A percentile compares a stretch with the other conserved stretches of the same genome.
Evolutionary conservation across 169 alveolate genomes (phyloP).

Genomic region (Plasmodium adleri): DNA sequence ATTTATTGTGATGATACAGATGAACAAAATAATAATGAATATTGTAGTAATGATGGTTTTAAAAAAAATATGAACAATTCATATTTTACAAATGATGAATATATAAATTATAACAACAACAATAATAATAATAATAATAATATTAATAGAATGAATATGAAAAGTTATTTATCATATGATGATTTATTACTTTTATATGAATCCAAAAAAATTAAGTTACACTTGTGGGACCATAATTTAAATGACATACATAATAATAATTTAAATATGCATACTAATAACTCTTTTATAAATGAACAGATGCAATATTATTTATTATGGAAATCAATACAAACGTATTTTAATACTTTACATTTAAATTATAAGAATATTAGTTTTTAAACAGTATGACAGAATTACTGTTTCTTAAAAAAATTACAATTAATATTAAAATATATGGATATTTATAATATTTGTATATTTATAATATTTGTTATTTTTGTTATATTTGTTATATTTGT

Average conservation of each 20-base stretch:
- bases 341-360: neutral
- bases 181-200: constrained; percentile 36
- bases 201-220: constrained; percentile 20
- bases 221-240: constrained; percentile 27
- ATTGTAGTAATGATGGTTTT: too few relatives aligned
- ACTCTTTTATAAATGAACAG: neutral
- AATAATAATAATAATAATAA: too few relatives aligned
- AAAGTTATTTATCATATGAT: neutral
- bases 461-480: too few relatives aligned
- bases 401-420: neutral
- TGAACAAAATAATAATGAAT: too few relatives aligned
- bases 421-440: neutral
- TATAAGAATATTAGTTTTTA: neutral
- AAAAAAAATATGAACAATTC: too few relatives aligned
- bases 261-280: neutral
- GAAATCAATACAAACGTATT: constrained; percentile 50
- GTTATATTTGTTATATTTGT: too few relatives aligned
- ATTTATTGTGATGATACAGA: too few relatives aligned
- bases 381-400: neutral
- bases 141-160: neutral
- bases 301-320: constrained; percentile 28
- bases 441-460: neutral
- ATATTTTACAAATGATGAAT: too few relatives aligned
- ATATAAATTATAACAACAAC: too few relatives aligned
- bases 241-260: constrained; percentile 6